phyloP scores from a whole-genome alignment of 2,329 filamentous ascomycete species.

The Fusarium floridanum region DNA sequence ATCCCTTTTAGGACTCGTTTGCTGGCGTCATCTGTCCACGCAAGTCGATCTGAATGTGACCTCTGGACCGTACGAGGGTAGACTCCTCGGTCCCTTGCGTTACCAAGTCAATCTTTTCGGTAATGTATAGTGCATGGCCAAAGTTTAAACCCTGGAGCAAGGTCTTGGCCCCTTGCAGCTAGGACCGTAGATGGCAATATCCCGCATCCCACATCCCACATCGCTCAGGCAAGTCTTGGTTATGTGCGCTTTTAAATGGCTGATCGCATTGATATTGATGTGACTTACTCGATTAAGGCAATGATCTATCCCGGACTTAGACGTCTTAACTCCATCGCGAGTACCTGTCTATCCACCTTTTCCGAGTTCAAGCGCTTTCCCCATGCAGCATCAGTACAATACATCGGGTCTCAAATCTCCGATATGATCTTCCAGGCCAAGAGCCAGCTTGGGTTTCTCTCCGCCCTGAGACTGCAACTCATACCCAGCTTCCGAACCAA shows the following conservation, averaged over 20 bases:
- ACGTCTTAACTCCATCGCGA: not conserved
- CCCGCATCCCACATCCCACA: not conserved
- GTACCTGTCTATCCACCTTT: not conserved
- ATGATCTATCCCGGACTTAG: not conserved
- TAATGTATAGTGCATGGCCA: not conserved
- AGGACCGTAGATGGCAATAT: not conserved
- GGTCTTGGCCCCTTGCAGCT: not conserved
- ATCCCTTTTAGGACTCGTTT: not conserved
- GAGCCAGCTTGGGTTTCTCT: not conserved
- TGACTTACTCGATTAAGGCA: not conserved
- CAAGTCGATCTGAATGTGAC: not conserved
- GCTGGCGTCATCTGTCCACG: not conserved
- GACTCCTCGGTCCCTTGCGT: accelerated
- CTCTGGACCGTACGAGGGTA: not conserved
- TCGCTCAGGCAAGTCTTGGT: not conserved
- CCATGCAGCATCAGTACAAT: not conserved
- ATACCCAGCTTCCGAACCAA: not conserved
- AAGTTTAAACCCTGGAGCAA: not conserved
- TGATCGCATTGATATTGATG: not conserved
- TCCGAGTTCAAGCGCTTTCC: not conserved
- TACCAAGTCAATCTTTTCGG: accelerated
- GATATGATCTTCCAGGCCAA: not conserved
- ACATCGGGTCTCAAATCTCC: not conserved
- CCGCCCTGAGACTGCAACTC: not conserved
- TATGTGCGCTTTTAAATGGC: not conserved